A percentile compares a stretch with the other conserved stretches of the same genome.
Evolutionary conservation across 2,329 filamentous ascomycete species (phyloP).

Genomic region (Ophiostoma himal-ulmi): DNA sequence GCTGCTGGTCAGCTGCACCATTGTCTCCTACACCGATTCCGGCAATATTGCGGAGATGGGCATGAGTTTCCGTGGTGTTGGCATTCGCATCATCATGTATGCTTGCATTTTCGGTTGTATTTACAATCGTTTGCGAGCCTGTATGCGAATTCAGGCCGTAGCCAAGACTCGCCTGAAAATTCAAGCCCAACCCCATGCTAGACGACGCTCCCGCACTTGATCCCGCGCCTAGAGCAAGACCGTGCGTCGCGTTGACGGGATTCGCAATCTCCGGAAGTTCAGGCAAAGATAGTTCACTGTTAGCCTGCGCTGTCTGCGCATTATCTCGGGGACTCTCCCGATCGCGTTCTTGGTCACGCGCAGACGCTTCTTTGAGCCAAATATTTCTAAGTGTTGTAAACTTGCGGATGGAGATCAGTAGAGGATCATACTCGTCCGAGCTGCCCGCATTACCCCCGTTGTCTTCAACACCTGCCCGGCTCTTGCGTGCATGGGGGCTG

Average conservation of each 20-base stretch:
- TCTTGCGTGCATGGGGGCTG: neutral
- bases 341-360: neutral
- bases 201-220: neutral
- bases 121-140: neutral
- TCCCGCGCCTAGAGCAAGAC: neutral
- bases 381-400: neutral
- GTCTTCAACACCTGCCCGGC: neutral
- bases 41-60: constrained; percentile 3
- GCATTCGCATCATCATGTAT: neutral
- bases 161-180: neutral
- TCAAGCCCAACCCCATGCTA: neutral
- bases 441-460: no score
- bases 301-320: neutral
- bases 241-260: neutral
- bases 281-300: neutral
- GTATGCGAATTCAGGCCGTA: neutral
- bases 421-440: neutral
- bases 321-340: neutral
- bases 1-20: neutral
- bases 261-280: neutral
- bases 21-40: neutral
- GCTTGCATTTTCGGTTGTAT: neutral
- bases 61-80: neutral
- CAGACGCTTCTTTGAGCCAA: neutral
- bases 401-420: neutral